These are phyloP conservation scores for Themeda triandra DNA, from an alignment of 176 grass and related monocot species.

Conservation along the genomic window DNA sequence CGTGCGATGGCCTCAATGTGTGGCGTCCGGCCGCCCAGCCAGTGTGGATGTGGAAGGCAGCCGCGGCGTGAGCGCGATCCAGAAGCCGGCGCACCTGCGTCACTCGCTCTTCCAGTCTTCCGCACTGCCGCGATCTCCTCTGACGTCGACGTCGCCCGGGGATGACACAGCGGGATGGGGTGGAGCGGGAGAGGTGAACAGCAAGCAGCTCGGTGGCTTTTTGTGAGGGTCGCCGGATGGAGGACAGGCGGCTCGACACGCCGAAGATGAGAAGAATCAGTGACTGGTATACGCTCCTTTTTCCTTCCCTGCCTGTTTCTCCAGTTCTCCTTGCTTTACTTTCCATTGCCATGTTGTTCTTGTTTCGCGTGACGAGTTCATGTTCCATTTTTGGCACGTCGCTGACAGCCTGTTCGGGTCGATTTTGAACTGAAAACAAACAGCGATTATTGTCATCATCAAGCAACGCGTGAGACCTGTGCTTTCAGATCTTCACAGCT, in stretches of 20 bases:
- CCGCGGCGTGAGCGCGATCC: slow-evolving; percentile 13
- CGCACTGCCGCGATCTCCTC: slow-evolving; percentile 1
- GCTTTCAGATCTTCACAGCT: neutral
- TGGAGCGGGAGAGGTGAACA: neutral
- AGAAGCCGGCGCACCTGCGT: slow-evolving; percentile 18
- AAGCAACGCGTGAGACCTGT: neutral
- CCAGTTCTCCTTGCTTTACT: neutral
- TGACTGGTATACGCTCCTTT: slow-evolving; percentile 46
- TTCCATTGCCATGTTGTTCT: neutral
- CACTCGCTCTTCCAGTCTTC: slow-evolving; percentile 30
- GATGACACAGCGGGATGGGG: slow-evolving; percentile 3
- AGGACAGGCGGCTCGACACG: slow-evolving; percentile 43
- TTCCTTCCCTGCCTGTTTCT: neutral
- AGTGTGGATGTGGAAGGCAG: neutral
- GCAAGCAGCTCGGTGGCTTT: neutral
- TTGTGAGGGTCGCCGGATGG: slow-evolving; percentile 14
- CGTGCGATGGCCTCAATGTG: neutral
- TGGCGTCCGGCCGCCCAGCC: slow-evolving; percentile 10
- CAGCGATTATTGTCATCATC: neutral
- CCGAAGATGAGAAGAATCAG: slow-evolving; percentile 66
- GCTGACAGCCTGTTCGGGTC: neutral
- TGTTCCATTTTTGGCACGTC: neutral
- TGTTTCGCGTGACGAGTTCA: neutral
- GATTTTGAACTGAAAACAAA: neutral
- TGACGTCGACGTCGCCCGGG: slow-evolving; percentile 4